phyloP scores from a whole-genome alignment of 2,329 filamentous ascomycete species.

The Knoxdaviesia capensis region DNA sequence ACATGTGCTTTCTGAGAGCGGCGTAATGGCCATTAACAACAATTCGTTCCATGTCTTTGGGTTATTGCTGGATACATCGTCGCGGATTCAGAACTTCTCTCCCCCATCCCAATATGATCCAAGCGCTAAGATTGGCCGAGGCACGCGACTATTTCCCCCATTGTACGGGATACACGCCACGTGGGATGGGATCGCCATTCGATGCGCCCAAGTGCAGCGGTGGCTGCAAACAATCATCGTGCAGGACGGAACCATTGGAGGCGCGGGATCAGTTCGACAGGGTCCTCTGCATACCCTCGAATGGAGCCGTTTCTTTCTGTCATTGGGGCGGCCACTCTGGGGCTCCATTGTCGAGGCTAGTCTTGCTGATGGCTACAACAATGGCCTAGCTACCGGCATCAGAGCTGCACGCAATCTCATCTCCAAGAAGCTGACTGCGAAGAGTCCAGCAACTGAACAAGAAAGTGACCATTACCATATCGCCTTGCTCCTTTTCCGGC shows the following conservation, averaged over 20 bases:
- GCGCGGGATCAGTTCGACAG: neutral
- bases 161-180: neutral
- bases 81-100: neutral
- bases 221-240: neutral
- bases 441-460: neutral
- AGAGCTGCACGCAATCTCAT: neutral
- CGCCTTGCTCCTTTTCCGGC: neutral
- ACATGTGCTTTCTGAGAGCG: neutral
- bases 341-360: neutral
- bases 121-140: neutral
- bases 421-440: neutral
- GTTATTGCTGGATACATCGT: neutral
- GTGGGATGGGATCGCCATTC: neutral
- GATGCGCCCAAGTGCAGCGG: neutral
- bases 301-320: neutral
- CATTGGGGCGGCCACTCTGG: neutral
- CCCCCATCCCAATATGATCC: neutral
- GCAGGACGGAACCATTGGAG: neutral
- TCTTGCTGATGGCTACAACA: neutral
- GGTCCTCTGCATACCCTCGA: neutral
- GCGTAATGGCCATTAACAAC: neutral
- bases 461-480: neutral
- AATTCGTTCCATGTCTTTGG: neutral
- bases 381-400: neutral
- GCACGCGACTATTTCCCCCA: neutral